Percentiles rank a stretch among this genome's conserved stretches.
phyloP scores from a whole-genome alignment of 306 rosid species.

The Psophocarpus tetragonolobus region DNA sequence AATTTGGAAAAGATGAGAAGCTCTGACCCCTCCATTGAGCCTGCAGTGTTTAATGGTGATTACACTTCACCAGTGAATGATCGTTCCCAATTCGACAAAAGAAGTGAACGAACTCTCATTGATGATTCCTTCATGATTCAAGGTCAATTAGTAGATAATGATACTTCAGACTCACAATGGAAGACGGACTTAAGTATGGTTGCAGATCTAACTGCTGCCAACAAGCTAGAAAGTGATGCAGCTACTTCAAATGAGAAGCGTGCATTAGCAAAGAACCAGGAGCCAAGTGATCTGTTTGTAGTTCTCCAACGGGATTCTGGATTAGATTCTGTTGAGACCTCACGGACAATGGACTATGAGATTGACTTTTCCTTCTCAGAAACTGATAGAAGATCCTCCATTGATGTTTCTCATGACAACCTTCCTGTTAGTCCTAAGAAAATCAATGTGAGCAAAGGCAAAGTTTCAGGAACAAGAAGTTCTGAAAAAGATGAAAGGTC shows the following conservation, averaged over 20 bases:
- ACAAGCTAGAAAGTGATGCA: conserved; percentile 32
- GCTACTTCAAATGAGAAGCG: conserved; percentile 37
- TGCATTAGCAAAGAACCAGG: conserved; percentile 33
- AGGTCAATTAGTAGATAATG: conserved; percentile 41
- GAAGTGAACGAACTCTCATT: conserved; percentile 25
- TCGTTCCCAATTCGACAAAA: conserved; percentile 31
- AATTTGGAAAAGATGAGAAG: conserved; percentile 40
- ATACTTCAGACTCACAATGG: conserved; percentile 48
- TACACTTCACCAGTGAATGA: conserved; percentile 23
- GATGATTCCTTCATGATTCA: conserved; percentile 76
- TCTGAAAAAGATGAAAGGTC: conserved; percentile 39
- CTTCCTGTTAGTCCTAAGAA: conserved; percentile 40
- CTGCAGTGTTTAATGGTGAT: conserved; percentile 44
- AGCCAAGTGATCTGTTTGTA: conserved; percentile 56
- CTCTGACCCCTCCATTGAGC: conserved; percentile 19
- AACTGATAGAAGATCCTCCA: conserved; percentile 40
- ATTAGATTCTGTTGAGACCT: conserved; percentile 36
- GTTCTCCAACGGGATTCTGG: conserved; percentile 55
- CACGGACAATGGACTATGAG: conserved; percentile 53
- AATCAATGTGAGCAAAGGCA: conserved; percentile 37
- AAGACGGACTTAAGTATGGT: conserved; percentile 49
- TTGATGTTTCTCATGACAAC: conserved; percentile 43
- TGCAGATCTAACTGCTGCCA: conserved; percentile 47
- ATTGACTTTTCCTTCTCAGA: conserved; percentile 51
- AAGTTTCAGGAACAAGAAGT: conserved; percentile 43